A percentile compares a stretch with the other conserved stretches of the same genome.
Evolutionary conservation across 1,284 basidiomycete genomes (phyloP).

Genomic region (Hymenochaete sp.): DNA sequence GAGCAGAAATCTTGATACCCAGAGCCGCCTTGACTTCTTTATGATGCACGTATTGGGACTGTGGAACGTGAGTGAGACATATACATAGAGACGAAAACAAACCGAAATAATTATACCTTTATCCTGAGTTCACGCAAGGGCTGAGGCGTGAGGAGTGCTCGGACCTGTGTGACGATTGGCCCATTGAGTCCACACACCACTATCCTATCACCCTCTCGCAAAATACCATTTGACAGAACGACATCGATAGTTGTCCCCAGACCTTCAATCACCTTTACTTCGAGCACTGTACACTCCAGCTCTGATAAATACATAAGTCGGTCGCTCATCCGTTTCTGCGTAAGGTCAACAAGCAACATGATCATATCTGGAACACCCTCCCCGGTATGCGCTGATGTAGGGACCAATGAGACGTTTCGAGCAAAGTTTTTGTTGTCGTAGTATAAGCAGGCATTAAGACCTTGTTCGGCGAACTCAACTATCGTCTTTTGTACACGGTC

Average conservation of each 20-base stretch:
- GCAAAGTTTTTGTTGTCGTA: conserved; percentile 98
- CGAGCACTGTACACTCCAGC: conserved; percentile 97
- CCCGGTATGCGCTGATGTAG: conserved; percentile 95
- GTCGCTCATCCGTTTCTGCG: conserved; percentile 97
- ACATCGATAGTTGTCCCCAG: conserved; percentile 98
- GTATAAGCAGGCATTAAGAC: conserved; percentile 91
- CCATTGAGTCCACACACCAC: conserved; percentile 97
- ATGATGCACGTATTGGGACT: conserved; percentile 97
- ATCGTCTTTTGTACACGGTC: conserved; percentile 83
- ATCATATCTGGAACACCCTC: conserved; percentile 99
- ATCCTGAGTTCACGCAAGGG: conserved; percentile 93
- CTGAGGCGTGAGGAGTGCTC: conserved; percentile 93
- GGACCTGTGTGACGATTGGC: conserved; percentile 91
- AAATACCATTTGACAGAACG: conserved; percentile 90
- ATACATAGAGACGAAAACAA: conserved; percentile 4
- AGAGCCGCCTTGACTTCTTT: conserved; percentile 97
- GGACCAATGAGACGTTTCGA: conserved; percentile 91
- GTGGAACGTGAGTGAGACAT: conserved; percentile 7
- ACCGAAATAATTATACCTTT: conserved; percentile 52
- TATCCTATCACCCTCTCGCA: conserved; percentile 90
- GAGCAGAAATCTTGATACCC: conserved; percentile 93
- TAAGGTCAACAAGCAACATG: conserved; percentile 94
- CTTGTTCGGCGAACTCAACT: conserved; percentile 94
- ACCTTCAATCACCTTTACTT: conserved; percentile 99
- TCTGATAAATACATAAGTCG: conserved; percentile 97